Evolutionary conservation across 2,329 filamentous ascomycete genomes (phyloP).

Genomic region (Apiospora marii): DNA sequence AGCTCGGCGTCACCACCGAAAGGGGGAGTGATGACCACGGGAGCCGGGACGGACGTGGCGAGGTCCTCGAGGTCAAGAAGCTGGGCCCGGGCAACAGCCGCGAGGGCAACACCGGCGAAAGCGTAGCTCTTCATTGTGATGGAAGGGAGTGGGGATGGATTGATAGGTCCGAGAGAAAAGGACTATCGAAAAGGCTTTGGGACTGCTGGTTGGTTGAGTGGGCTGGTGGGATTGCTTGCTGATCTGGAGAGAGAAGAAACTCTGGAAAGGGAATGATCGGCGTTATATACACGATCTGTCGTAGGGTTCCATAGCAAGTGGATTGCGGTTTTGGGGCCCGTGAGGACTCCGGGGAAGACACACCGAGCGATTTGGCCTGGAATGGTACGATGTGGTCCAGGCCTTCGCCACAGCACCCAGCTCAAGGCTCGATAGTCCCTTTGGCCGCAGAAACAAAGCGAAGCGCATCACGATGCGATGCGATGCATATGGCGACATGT

Average conservation of each 20-base stretch:
- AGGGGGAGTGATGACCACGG: not conserved
- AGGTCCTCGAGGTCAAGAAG: not conserved
- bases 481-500: not conserved
- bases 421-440: not conserved
- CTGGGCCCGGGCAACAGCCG: conserved; percentile 15
- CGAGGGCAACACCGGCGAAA: conserved; percentile 3
- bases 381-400: not conserved
- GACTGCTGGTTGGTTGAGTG: conserved; percentile 2
- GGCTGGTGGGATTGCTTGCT: conserved; percentile 1
- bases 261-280: conserved; percentile 7
- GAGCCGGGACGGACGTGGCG: not conserved
- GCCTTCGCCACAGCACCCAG: not conserved
- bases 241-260: not conserved
- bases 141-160: not conserved
- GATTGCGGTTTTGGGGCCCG: not conserved
- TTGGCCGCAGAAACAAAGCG: not conserved
- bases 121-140: conserved; percentile 18
- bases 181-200: not conserved
- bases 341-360: not conserved
- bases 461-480: not conserved
- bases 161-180: not conserved
- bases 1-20: not conserved
- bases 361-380: not conserved
- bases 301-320: not conserved
- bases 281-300: not conserved